phyloP scores from a whole-genome alignment of 805 yeast genomes.

The Metschnikowia aberdeeniae region DNA sequence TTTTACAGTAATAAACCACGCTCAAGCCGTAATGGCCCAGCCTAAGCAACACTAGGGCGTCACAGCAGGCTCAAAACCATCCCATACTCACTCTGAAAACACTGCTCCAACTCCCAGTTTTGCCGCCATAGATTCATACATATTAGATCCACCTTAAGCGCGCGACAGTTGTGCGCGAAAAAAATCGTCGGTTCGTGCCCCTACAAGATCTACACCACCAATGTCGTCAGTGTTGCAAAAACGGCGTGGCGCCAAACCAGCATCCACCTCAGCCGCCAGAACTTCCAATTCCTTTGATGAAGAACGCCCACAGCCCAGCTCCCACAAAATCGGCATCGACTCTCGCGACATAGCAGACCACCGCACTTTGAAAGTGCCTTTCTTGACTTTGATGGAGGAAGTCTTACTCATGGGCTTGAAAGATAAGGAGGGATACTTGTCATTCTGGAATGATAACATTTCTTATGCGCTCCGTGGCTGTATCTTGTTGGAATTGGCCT shows the following conservation, averaged over 20 bases:
- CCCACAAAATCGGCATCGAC: slow-evolving; percentile 76
- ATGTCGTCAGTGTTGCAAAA: slow-evolving; percentile 62
- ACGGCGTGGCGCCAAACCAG: slow-evolving; percentile 54
- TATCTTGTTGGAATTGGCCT: slow-evolving; percentile 85
- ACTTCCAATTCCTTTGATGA: slow-evolving; percentile 25
- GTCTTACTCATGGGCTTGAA: slow-evolving; percentile 88
- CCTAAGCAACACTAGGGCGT: too few species aligned
- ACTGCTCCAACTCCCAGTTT: too few species aligned
- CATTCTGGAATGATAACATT: slow-evolving; percentile 97
- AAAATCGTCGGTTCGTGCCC: background rate
- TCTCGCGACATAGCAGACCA: slow-evolving; percentile 57
- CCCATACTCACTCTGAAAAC: too few species aligned
- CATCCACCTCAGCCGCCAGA: slow-evolving; percentile 11
- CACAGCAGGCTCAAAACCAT: too few species aligned
- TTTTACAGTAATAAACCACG: too few species aligned
- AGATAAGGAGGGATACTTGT: slow-evolving; percentile 92
- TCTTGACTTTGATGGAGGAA: slow-evolving; percentile 92
- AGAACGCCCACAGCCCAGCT: slow-evolving; percentile 16
- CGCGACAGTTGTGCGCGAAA: slow-evolving; percentile 3
- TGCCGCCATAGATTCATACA: too few species aligned
- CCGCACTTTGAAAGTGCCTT: slow-evolving; percentile 49
- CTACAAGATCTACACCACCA: background rate
- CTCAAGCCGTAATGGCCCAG: too few species aligned
- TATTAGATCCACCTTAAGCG: background rate
- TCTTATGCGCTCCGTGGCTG: slow-evolving; percentile 96